Evolutionary conservation across 768 basidiomycete species (phyloP).

Genomic region (Panellus pusillus): DNA sequence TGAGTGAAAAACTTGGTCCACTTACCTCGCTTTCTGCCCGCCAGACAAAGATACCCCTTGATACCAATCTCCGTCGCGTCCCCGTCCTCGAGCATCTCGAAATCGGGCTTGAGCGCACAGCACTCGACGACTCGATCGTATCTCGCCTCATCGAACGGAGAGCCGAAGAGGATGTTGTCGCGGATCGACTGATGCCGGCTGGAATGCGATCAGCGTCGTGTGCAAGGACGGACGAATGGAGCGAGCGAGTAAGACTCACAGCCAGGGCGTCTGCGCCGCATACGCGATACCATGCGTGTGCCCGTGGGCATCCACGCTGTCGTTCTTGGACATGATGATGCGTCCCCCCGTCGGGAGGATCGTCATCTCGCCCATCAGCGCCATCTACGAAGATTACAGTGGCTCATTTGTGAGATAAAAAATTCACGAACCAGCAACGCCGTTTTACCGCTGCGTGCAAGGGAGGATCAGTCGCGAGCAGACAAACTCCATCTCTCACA

Average conservation of each 20-base stretch:
- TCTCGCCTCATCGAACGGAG: conserved; percentile 67
- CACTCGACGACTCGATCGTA: conserved; percentile 76
- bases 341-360: conserved; percentile 41
- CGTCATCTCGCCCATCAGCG: conserved; percentile 72
- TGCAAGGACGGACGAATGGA: not conserved
- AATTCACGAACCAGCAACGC: conserved; percentile 57
- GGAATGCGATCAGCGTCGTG: not conserved
- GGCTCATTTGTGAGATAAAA: not conserved
- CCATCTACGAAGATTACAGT: conserved; percentile 44
- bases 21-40: conserved; percentile 60
- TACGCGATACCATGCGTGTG: conserved; percentile 66
- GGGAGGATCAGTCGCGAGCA: too few species aligned
- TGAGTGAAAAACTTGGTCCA: not conserved
- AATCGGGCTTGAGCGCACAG: conserved; percentile 79
- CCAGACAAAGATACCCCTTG: conserved; percentile 40
- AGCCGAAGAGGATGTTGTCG: conserved; percentile 80
- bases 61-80: conserved; percentile 67
- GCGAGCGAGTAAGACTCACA: conserved; percentile 50
- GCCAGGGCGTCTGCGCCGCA: conserved; percentile 71
- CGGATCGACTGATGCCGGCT: conserved; percentile 48
- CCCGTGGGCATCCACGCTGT: conserved; percentile 59
- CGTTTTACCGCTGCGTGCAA: conserved; percentile 62
- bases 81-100: conserved; percentile 84
- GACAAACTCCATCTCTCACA: not conserved
- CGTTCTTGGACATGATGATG: conserved; percentile 67